These are phyloP conservation scores for Erythrobasidium hasegawianum DNA, from an alignment of 1,284 basidiomycete species.

Conservation along the genomic window DNA sequence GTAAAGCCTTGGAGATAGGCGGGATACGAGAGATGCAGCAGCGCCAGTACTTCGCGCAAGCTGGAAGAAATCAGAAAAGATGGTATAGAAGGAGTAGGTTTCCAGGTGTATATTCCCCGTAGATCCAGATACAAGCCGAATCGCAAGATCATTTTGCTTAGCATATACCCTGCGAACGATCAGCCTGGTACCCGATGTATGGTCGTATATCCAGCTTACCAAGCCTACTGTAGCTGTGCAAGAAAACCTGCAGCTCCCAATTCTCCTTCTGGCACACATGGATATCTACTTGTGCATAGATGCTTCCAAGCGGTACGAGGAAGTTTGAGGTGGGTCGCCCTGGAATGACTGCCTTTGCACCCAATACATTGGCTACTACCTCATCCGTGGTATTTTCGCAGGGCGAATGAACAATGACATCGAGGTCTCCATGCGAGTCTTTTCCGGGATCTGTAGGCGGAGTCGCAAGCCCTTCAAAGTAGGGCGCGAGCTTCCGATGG, in stretches of 20 bases:
- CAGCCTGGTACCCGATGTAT: not conserved
- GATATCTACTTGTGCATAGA: not conserved
- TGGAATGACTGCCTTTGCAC: not conserved
- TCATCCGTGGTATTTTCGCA: not conserved
- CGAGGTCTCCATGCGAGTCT: not conserved
- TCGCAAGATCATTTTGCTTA: not conserved
- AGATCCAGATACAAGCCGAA: slow-evolving; percentile 1
- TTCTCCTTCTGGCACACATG: not conserved
- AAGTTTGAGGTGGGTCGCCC: not conserved
- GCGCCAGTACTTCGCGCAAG: not conserved
- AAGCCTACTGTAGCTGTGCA: slow-evolving; percentile 4
- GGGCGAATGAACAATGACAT: not conserved
- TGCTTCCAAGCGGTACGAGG: not conserved
- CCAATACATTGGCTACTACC: not conserved
- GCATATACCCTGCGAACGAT: not conserved
- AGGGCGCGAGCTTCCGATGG: not conserved
- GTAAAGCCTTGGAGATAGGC: not conserved
- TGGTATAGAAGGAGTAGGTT: not conserved
- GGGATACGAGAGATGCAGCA: not conserved
- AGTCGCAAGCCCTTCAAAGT: not conserved
- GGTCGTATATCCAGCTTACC: not conserved
- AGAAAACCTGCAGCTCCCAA: not conserved
- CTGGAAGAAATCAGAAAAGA: not conserved
- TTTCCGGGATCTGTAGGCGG: slow-evolving; percentile 2
- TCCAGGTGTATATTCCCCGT: not conserved